These are phyloP conservation scores for Phytophthora kernoviae DNA, from an alignment of 352 stramenopile genomes.

Conservation along the genomic window DNA sequence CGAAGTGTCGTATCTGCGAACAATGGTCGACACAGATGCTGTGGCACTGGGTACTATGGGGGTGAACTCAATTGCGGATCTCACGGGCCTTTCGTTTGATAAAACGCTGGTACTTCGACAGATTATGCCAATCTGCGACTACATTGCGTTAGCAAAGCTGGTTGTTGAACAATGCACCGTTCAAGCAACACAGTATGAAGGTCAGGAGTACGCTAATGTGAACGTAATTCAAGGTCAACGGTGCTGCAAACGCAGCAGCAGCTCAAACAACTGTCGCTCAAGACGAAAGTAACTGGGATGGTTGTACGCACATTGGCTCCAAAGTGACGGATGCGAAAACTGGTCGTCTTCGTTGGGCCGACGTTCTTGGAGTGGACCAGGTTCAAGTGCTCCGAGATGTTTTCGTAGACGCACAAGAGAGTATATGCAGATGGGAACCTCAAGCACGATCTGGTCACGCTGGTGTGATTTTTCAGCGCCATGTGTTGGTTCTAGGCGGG, in stretches of 20 bases:
- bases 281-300: slow-evolving; percentile 53
- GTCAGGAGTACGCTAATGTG: slow-evolving; percentile 47
- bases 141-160: slow-evolving; percentile 64
- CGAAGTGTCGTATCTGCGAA: slow-evolving; percentile 50
- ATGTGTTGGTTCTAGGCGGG: slow-evolving; percentile 77
- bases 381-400: slow-evolving; percentile 65
- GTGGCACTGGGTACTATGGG: slow-evolving; percentile 55
- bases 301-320: slow-evolving; percentile 55
- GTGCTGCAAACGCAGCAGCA: slow-evolving; percentile 13
- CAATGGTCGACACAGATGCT: slow-evolving; percentile 59
- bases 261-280: slow-evolving; percentile 14
- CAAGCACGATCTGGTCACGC: slow-evolving; percentile 62
- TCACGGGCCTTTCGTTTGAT: slow-evolving; percentile 65
- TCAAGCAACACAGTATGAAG: slow-evolving; percentile 46
- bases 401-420: slow-evolving; percentile 66
- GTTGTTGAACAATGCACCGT: slow-evolving; percentile 63
- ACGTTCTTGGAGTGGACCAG: slow-evolving; percentile 70
- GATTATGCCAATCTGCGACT: slow-evolving; percentile 73
- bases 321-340: slow-evolving; percentile 48
- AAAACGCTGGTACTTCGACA: slow-evolving; percentile 53
- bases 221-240: slow-evolving; percentile 40
- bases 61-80: slow-evolving; percentile 81
- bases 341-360: slow-evolving; percentile 51
- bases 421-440: slow-evolving; percentile 72
- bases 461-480: slow-evolving; percentile 76